A percentile compares a stretch with the other conserved stretches of the same genome.
Evolutionary conservation across 2,329 filamentous ascomycete species (phyloP).

Genomic region (Trichoderma pleuroti): DNA sequence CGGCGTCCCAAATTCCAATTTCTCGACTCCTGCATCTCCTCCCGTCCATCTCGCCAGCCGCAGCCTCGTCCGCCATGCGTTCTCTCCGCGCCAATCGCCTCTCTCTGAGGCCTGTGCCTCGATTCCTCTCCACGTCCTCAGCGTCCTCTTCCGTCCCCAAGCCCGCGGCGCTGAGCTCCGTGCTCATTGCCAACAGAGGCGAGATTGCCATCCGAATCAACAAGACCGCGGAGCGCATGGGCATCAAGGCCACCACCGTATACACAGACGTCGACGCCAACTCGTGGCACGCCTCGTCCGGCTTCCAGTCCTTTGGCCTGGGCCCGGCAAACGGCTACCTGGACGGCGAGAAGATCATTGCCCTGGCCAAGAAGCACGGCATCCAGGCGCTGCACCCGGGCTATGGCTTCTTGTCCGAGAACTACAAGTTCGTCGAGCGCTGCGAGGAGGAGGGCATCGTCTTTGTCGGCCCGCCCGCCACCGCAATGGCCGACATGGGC

Average conservation of each 20-base stretch:
- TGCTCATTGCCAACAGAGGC: constrained; percentile 93
- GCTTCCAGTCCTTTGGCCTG: constrained; percentile 78
- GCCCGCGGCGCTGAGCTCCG: constrained; percentile 62
- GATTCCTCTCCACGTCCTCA: constrained; percentile 32
- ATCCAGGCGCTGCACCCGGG: constrained; percentile 93
- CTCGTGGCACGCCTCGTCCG: constrained; percentile 84
- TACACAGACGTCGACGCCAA: constrained; percentile 89
- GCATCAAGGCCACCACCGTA: constrained; percentile 88
- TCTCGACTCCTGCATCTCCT: not conserved
- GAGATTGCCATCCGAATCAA: constrained; percentile 95
- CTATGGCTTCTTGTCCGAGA: constrained; percentile 95
- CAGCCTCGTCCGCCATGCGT: constrained; percentile 43
- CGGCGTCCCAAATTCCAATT: constrained; percentile 6
- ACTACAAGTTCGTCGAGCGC: constrained; percentile 81
- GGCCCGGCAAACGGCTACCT: constrained; percentile 83
- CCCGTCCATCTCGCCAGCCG: not conserved
- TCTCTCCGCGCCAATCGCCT: constrained; percentile 52
- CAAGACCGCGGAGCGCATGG: constrained; percentile 79
- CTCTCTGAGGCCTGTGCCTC: constrained; percentile 44
- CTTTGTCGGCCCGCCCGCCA: constrained; percentile 86
- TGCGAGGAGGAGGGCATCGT: constrained; percentile 87
- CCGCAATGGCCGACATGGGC: constrained; percentile 84
- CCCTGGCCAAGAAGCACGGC: constrained; percentile 77
- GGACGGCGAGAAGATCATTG: constrained; percentile 88
- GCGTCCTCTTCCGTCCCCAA: constrained; percentile 33